These are phyloP conservation scores for Stropharia rugosoannulata DNA, from an alignment of 768 basidiomycete genomes.

Conservation along the genomic window DNA sequence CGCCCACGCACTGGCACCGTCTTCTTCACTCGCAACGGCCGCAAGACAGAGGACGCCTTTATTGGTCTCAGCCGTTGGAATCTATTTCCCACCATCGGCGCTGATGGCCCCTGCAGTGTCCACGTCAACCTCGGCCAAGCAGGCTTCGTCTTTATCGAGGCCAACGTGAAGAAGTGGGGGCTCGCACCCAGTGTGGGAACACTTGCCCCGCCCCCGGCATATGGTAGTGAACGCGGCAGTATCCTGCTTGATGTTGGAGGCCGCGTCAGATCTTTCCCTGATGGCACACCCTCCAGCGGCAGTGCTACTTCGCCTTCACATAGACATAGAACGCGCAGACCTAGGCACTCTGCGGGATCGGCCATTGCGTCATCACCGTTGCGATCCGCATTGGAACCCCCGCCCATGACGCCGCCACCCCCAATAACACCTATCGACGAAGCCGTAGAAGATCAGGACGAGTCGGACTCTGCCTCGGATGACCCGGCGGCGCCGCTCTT, in stretches of 20 bases:
- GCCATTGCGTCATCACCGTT: slow-evolving; percentile 65
- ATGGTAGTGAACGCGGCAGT: slow-evolving; percentile 95
- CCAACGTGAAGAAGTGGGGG: slow-evolving; percentile 99
- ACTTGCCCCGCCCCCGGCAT: slow-evolving; percentile 95
- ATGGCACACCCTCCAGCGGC: slow-evolving; percentile 42
- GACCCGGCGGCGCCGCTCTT: slow-evolving; percentile 26
- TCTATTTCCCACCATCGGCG: slow-evolving; percentile 95
- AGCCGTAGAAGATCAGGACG: slow-evolving; percentile 42
- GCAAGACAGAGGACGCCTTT: slow-evolving; percentile 96
- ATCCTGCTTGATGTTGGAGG: slow-evolving; percentile 92
- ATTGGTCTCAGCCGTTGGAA: slow-evolving; percentile 88
- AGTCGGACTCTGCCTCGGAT: slow-evolving; percentile 32
- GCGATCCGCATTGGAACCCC: slow-evolving; percentile 45
- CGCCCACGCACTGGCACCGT: slow-evolving; percentile 95
- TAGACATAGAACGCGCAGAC: slow-evolving; percentile 63
- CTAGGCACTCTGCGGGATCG: slow-evolving; percentile 37
- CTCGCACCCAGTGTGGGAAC: slow-evolving; percentile 96
- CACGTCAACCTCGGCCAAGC: slow-evolving; percentile 98
- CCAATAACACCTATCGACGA: slow-evolving; percentile 83
- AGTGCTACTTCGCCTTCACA: slow-evolving; percentile 47
- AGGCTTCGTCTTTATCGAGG: slow-evolving; percentile 99
- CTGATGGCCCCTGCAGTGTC: slow-evolving; percentile 93
- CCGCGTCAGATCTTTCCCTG: slow-evolving; percentile 37
- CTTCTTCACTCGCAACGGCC: slow-evolving; percentile 98
- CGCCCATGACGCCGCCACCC: slow-evolving; percentile 51